Evolutionary conservation across 257 asterid species (phyloP).

Genomic region (Solanum clarkiae): DNA sequence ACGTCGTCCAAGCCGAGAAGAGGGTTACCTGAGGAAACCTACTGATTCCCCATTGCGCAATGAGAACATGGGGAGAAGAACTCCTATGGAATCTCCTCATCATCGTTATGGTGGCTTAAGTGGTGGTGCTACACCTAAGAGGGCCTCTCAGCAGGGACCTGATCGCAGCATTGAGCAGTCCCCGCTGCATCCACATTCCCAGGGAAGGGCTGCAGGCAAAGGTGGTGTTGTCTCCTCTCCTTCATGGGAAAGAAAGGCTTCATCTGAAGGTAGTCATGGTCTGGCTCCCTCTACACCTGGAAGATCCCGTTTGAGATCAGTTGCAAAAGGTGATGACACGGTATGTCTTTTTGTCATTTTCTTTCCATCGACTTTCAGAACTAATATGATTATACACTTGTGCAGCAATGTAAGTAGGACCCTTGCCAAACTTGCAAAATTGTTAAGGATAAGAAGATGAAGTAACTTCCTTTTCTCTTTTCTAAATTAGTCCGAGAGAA

Average conservation of each 20-base stretch:
- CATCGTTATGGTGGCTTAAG: constrained; percentile 35
- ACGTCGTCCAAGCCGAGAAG: constrained; percentile 38
- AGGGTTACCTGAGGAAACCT: constrained; percentile 36
- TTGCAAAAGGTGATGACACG: constrained; percentile 56
- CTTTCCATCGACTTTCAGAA: neutral
- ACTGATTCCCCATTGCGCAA: constrained; percentile 40
- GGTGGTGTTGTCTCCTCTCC: constrained; percentile 64
- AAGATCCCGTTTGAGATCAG: constrained; percentile 76
- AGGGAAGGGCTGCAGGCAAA: constrained; percentile 40
- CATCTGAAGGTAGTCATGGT: constrained; percentile 48
- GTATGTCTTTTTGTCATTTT: constrained; percentile 25
- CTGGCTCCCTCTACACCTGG: constrained; percentile 77
- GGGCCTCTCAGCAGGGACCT: constrained; percentile 44
- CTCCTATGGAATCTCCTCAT: constrained; percentile 44
- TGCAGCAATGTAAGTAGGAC: neutral
- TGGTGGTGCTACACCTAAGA: constrained; percentile 58
- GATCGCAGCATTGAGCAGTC: constrained; percentile 65
- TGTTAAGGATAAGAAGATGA: neutral
- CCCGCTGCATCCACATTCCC: constrained; percentile 59
- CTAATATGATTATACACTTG: neutral
- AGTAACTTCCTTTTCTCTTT: neutral
- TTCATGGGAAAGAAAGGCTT: constrained; percentile 67
- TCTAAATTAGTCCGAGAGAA: neutral
- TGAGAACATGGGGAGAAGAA: constrained; percentile 28
- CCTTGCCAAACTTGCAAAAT: neutral